A percentile compares a stretch with the other conserved stretches of the same genome.
Evolutionary conservation across 164 flowering plant genomes (phyloP).

Genomic region (Vitis riparia): DNA sequence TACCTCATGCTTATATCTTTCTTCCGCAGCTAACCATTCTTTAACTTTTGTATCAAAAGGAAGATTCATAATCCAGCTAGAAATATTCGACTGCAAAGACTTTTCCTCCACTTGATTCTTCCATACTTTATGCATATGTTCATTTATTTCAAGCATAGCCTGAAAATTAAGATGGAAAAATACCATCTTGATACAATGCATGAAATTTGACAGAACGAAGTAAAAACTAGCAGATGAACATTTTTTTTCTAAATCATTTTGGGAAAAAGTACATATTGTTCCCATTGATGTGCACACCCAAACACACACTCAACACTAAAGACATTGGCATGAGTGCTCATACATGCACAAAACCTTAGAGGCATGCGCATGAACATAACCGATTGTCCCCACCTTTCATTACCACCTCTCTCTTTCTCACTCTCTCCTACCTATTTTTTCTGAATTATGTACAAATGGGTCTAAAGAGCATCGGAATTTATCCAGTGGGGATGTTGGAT

Average conservation of each 20-base stretch:
- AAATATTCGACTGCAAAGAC: slow-evolving; percentile 56
- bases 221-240: not conserved
- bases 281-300: too few relatives aligned
- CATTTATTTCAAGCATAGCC: slow-evolving; percentile 96
- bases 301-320: too few relatives aligned
- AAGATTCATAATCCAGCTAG: slow-evolving; percentile 85
- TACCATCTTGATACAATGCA: not conserved
- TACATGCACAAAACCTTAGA: too few relatives aligned
- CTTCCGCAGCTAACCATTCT: slow-evolving; percentile 94
- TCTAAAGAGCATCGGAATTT: too few relatives aligned
- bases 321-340: too few relatives aligned
- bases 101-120: slow-evolving; percentile 72
- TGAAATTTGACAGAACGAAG: not conserved
- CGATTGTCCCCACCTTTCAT: too few relatives aligned
- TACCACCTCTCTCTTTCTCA: too few relatives aligned
- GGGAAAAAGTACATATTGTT: not conserved
- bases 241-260: not conserved
- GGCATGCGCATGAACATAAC: too few relatives aligned
- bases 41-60: slow-evolving; percentile 83
- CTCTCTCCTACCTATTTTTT: too few relatives aligned
- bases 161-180: slow-evolving; percentile 23
- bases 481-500: too few relatives aligned
- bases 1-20: slow-evolving; percentile 72
- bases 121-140: slow-evolving; percentile 89
- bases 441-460: too few relatives aligned